Evolutionary conservation across 352 stramenopile genomes (phyloP), one percentile per base, ranked within the genome.

Genomic region (Globisporangium orthogonon): DNA sequence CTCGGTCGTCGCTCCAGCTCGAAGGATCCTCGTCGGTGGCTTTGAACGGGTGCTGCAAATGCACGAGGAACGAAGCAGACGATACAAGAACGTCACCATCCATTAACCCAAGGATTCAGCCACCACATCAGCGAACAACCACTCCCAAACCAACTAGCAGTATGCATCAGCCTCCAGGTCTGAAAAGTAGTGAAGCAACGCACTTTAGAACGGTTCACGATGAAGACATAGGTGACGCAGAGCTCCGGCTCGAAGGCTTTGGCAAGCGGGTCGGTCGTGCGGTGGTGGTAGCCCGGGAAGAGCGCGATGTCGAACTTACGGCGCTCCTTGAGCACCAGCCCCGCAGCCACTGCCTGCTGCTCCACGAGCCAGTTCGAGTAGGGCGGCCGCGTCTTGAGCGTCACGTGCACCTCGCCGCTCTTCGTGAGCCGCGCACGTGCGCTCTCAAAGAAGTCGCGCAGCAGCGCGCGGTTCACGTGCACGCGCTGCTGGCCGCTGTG

Each of bases 351-450:
- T 4, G 87, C 87, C 49, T 93, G 86, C 41, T 95, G 81, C 50
- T 96, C 87, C 39, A 96, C 74, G 45, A 79, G 69, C 87, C 87
- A 96, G 55, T 94, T 94, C 2, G 82, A 92, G 60, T 96, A 96
- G 40, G 87, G 87, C 18, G 86, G 85, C 30, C 73, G 69, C 30
- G 76, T 93, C 67, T 96, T 96, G 33, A 96, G 72, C 41, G 86
- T 90, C 47, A 96, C 75, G 55, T 96, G 86, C 28, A 74, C 81
- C 65, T 93, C 83, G 46, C 86, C 87, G 11, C 71, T 50, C 7
- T 66, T 60, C 28, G 65, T 65, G 5, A 96, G 74, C 47, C 84
- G 78, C 39, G 62, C 31, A 7, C 83, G 76, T 7, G 83, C 87
- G 60, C 81, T 94, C 59, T 85, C 79, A 41, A 96, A 96, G 54